phyloP scores from a whole-genome alignment of 805 yeast species.

The Lachancea kluyveri region DNA sequence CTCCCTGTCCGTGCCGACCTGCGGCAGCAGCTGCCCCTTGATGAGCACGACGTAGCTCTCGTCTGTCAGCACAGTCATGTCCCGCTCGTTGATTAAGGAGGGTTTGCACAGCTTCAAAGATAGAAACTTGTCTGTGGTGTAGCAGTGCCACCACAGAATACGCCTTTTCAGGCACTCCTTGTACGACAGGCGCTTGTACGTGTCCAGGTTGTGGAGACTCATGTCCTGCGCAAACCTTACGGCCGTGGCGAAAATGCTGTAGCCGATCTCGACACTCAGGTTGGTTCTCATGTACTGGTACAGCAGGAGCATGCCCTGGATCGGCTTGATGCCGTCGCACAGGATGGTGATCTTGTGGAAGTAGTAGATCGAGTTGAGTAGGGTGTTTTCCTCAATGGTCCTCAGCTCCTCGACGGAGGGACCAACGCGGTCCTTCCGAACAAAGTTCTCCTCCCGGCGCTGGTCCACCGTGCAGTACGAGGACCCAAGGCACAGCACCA shows the following conservation, averaged over 20 bases:
- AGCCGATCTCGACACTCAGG: conserved; percentile 37
- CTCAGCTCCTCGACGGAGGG: conserved; percentile 20
- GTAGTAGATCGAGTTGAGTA: conserved; percentile 42
- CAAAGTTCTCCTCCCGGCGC: too few relatives aligned
- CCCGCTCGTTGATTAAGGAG: conserved; percentile 17
- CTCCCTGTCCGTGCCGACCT: conserved; percentile 6
- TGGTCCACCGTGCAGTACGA: conserved; percentile 12
- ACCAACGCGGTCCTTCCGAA: conserved; percentile 17
- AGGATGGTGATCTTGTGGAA: conserved; percentile 44
- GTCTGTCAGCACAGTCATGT: conserved; percentile 21
- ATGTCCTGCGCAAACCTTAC: conserved; percentile 49
- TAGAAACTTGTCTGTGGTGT: conserved; percentile 16
- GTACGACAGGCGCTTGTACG: conserved; percentile 32
- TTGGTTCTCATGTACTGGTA: conserved; percentile 32
- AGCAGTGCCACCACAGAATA: conserved; percentile 43
- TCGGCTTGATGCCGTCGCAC: conserved; percentile 45
- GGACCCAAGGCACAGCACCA: conserved; percentile 19
- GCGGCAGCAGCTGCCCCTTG: conserved; percentile 9
- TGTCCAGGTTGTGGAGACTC: conserved; percentile 49
- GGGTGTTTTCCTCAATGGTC: conserved; percentile 26
- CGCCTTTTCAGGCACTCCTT: conserved; percentile 36
- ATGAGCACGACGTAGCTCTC: conserved; percentile 16
- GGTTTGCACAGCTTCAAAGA: conserved; percentile 20
- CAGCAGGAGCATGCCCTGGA: conserved; percentile 48
- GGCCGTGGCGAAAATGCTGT: conserved; percentile 38